phyloP scores from a whole-genome alignment of 352 stramenopile genomes.

The Saprolegnia parasitica region DNA sequence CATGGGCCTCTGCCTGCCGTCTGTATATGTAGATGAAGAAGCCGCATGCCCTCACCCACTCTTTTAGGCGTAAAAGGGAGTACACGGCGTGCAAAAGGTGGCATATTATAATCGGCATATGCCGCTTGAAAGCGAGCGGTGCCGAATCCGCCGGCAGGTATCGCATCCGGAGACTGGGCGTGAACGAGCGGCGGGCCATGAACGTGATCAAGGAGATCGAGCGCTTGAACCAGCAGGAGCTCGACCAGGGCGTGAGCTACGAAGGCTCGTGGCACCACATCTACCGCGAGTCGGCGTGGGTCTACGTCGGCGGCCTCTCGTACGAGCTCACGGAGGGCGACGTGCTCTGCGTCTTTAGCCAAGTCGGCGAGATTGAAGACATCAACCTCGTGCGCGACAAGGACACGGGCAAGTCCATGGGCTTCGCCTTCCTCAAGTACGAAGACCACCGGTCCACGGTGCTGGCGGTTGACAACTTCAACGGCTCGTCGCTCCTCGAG shows the following conservation, averaged over 20 bases:
- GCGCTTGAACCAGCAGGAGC: conserved; percentile 76
- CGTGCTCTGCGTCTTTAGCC: conserved; percentile 89
- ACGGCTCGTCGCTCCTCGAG: conserved; percentile 86
- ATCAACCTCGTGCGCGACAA: conserved; percentile 95
- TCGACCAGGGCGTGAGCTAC: conserved; percentile 62
- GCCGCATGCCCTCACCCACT: too few relatives aligned
- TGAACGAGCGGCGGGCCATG: conserved; percentile 33
- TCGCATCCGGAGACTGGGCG: neutral
- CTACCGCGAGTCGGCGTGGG: conserved; percentile 94
- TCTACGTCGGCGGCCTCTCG: conserved; percentile 92
- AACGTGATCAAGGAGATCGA: conserved; percentile 81
- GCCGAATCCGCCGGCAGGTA: neutral
- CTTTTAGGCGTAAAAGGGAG: too few relatives aligned
- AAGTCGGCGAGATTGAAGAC: conserved; percentile 91
- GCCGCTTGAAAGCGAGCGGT: neutral
- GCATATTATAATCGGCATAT: too few relatives aligned
- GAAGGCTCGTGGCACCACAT: conserved; percentile 77
- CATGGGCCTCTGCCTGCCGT: too few relatives aligned
- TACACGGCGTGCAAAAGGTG: too few relatives aligned
- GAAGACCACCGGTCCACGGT: conserved; percentile 95
- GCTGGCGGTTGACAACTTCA: conserved; percentile 98
- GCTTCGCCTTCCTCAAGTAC: conserved; percentile 97
- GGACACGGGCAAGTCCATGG: conserved; percentile 94
- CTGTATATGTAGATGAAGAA: too few relatives aligned
- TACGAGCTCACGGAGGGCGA: conserved; percentile 94